Evolutionary conservation across 73 alveolate genomes (phyloP).

Genomic region (Symbiodinium natans): DNA sequence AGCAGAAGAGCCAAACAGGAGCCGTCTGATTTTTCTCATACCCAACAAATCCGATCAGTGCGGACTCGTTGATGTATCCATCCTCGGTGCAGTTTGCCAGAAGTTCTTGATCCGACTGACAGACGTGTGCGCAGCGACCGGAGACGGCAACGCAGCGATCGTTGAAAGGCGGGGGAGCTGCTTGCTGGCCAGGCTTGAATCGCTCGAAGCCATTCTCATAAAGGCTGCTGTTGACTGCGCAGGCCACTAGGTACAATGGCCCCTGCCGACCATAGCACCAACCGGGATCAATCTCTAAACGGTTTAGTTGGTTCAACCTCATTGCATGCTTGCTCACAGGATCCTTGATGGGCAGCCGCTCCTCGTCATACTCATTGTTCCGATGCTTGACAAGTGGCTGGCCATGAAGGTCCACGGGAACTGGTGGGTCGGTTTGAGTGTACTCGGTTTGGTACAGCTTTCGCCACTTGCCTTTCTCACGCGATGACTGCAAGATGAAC

Average conservation of each 20-base stretch:
- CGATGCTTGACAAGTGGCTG: slow-evolving; percentile 35
- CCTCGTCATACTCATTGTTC: slow-evolving; percentile 60
- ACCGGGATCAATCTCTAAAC: slow-evolving; percentile 71
- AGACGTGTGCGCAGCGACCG: slow-evolving; percentile 77
- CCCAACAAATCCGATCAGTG: slow-evolving; percentile 57
- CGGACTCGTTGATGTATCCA: slow-evolving; percentile 75
- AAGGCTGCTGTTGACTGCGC: slow-evolving; percentile 78
- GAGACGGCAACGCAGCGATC: slow-evolving; percentile 72
- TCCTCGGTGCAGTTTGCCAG: slow-evolving; percentile 84
- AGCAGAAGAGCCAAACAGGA: slow-evolving; percentile 91
- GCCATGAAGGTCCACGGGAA: slow-evolving; percentile 6
- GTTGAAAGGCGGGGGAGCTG: not conserved
- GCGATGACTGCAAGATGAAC: slow-evolving; percentile 48
- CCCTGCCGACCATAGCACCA: slow-evolving; percentile 94
- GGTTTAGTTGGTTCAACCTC: slow-evolving; percentile 69
- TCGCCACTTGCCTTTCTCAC: slow-evolving; percentile 41
- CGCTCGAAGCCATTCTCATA: slow-evolving; percentile 46
- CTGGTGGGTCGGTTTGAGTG: slow-evolving; percentile 54
- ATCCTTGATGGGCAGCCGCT: slow-evolving; percentile 30
- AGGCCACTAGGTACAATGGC: slow-evolving; percentile 84
- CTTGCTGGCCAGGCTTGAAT: slow-evolving; percentile 47
- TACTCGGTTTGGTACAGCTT: slow-evolving; percentile 37
- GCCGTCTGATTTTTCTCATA: slow-evolving; percentile 92
- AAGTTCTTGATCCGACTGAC: slow-evolving; percentile 48
- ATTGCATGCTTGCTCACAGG: slow-evolving; percentile 75